Evolutionary conservation across 1,139 yeast species (phyloP).

Genomic region (Pichia sp.): DNA sequence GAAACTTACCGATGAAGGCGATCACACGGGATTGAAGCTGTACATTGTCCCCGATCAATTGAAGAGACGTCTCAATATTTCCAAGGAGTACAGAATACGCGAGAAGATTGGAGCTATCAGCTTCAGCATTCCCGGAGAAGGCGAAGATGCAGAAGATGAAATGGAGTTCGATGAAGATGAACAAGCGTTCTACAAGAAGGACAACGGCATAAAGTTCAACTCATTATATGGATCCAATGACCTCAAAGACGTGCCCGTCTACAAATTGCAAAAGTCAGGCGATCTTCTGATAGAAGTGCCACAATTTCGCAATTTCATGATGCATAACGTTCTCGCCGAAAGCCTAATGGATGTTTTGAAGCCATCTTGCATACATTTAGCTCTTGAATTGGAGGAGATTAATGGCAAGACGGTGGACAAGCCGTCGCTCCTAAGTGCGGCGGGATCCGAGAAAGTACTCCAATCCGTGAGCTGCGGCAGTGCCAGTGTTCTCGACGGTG

Average conservation of each 20-base stretch:
- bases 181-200: constrained; percentile 35
- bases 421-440: too few relatives aligned
- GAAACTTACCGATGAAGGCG: neutral
- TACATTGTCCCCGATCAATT: constrained; percentile 6
- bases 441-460: too few relatives aligned
- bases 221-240: constrained; percentile 21
- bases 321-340: too few relatives aligned
- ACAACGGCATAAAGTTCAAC: constrained; percentile 18
- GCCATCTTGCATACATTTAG: too few relatives aligned
- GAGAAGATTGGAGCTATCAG: constrained; percentile 5
- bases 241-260: constrained; percentile 16
- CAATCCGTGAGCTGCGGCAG: too few relatives aligned
- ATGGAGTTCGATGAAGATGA: constrained; percentile 47
- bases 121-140: constrained; percentile 1
- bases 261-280: constrained; percentile 19
- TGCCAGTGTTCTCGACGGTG: too few relatives aligned
- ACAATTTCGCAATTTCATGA: too few relatives aligned
- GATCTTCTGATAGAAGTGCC: too few relatives aligned
- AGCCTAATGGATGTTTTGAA: too few relatives aligned
- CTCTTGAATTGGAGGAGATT: too few relatives aligned
- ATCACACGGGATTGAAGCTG: constrained; percentile 1
- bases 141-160: constrained; percentile 13
- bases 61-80: constrained; percentile 2
- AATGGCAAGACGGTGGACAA: too few relatives aligned
- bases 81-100: constrained; percentile 4